Evolutionary conservation across 176 grass and related monocot species (phyloP), one percentile per base, ranked within the genome.

Genomic region (Oropetium thomaeum): DNA sequence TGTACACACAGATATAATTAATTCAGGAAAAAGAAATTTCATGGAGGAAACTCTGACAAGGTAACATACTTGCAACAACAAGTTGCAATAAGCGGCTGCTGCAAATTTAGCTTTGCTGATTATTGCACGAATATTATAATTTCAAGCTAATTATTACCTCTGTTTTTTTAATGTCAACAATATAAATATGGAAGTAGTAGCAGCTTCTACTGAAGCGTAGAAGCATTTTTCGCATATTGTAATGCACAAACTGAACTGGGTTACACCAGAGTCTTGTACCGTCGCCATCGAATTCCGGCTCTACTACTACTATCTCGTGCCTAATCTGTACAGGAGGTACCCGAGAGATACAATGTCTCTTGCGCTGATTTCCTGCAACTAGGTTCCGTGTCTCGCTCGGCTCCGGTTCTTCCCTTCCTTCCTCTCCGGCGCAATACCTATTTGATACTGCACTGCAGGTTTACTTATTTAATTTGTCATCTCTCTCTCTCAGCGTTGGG

Each of bases 361-460:
- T 27, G 47, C 38, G 58, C 41, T 40, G 28, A 28, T 54, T 69
- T 51, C 15, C n/a, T 37, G 27, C 35, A 38, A 71, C 59, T 79
- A 79, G 80, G 74, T 69, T 83, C 44, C 34, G 55, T 53, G 75
- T 79, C 85, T 17, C 53, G 27, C 20, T 82, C 67, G 62, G 23
- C 48, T 31, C 40, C 48, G 40, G 63, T 62, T 38, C 25, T 52
- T 63, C 17, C 5, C 17, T 10, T 49, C 22, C 60, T 51, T 49
- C 22, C 60, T 51, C 41, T 4, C 49, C 31, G 72, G 31, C 26
- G 61, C 52, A 55, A 51, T 67, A 60, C 30, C 49, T 32, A 63
- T 51, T 49, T 7, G 61, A 82, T 67, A 10, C 41, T 17, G 17
- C 19, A 52, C 7, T 30, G 45, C 40, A 25, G 28, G 33, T 31